phyloP scores from a whole-genome alignment of 768 basidiomycete genomes.

The Clitopilus passeckerianus region DNA sequence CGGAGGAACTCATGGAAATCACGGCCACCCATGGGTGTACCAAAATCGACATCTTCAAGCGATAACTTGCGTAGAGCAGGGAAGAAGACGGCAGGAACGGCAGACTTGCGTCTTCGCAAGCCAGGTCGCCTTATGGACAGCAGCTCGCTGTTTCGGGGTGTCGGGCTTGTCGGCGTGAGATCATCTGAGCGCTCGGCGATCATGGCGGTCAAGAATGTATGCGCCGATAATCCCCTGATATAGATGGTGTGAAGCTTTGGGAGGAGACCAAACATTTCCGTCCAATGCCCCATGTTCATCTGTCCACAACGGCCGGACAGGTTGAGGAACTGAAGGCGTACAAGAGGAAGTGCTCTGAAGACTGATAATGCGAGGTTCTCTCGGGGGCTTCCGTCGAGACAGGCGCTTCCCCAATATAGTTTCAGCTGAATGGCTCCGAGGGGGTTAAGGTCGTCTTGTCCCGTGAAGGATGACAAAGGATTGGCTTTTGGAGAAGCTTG shows the following conservation, averaged over 20 bases:
- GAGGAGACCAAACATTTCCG: slow-evolving; percentile 19
- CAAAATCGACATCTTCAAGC: slow-evolving; percentile 19
- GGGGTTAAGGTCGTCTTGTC: not conserved
- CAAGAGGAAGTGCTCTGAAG: not conserved
- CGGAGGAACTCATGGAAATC: slow-evolving; percentile 4
- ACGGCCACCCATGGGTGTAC: not conserved
- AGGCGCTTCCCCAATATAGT: not conserved
- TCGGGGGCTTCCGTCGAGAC: not conserved
- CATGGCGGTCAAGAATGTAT: slow-evolving; percentile 19
- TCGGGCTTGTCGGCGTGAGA: slow-evolving; percentile 3
- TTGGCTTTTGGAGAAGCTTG: slow-evolving; percentile 11
- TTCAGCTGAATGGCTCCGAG: not conserved
- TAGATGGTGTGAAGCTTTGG: slow-evolving; percentile 19
- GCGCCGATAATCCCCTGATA: slow-evolving; percentile 15
- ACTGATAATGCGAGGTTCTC: not conserved
- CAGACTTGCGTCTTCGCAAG: slow-evolving; percentile 7
- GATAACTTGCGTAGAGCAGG: slow-evolving; percentile 19
- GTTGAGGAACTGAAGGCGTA: slow-evolving; percentile 10
- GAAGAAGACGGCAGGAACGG: slow-evolving; percentile 16
- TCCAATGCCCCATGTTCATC: slow-evolving; percentile 13
- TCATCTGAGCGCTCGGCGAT: slow-evolving; percentile 11
- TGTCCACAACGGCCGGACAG: not conserved
- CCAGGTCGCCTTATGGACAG: slow-evolving; percentile 8
- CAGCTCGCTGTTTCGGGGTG: slow-evolving; percentile 6
- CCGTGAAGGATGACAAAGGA: not conserved